Conservation (phyloP, 2,329 filamentous ascomycete species). For the Hypoxylon sp. region DNA sequence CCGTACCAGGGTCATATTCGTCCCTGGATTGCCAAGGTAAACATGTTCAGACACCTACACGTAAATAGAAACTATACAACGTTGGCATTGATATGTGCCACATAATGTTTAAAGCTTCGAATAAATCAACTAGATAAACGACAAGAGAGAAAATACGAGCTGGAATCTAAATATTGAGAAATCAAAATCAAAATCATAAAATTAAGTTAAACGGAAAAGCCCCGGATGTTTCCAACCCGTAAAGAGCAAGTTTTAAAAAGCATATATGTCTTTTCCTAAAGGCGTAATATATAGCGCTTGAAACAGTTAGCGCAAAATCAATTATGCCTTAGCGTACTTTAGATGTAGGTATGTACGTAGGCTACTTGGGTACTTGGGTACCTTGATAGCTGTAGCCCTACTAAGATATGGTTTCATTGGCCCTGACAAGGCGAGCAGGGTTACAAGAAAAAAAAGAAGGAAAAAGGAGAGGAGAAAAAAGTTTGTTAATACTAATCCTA, state of each 20-base stretch:
- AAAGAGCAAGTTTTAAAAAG: conserved; percentile 1
- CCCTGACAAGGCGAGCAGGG: conserved; percentile 26
- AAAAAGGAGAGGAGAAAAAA: conserved; percentile 23
- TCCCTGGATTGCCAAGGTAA: conserved; percentile 44
- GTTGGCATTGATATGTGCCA: neutral
- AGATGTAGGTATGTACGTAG: conserved; percentile 17
- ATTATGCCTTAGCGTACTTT: conserved; percentile 16
- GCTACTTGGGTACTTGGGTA: conserved; percentile 13
- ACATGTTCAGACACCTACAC: conserved; percentile 28
- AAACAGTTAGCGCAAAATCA: conserved; percentile 2
- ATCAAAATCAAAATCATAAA: conserved; percentile 1
- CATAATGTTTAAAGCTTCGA: neutral
- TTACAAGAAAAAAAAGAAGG: conserved; percentile 13
- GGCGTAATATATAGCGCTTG: neutral
- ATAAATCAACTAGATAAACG: conserved; percentile 1
- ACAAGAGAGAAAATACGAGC: neutral
- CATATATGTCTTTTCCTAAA: neutral
- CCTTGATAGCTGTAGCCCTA: conserved; percentile 35
- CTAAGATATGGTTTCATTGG: conserved; percentile 37
- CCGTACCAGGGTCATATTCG: conserved; percentile 27
- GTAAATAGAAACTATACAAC: conserved; percentile 18
- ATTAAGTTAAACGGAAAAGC: conserved; percentile 7
- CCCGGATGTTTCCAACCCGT: conserved; percentile 1
- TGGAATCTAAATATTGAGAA: neutral
- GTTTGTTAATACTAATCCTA: conserved; percentile 25